These are phyloP conservation scores for Dichotomopilus funicola DNA, from an alignment of 2,329 filamentous ascomycete genomes.

Conservation along the genomic window DNA sequence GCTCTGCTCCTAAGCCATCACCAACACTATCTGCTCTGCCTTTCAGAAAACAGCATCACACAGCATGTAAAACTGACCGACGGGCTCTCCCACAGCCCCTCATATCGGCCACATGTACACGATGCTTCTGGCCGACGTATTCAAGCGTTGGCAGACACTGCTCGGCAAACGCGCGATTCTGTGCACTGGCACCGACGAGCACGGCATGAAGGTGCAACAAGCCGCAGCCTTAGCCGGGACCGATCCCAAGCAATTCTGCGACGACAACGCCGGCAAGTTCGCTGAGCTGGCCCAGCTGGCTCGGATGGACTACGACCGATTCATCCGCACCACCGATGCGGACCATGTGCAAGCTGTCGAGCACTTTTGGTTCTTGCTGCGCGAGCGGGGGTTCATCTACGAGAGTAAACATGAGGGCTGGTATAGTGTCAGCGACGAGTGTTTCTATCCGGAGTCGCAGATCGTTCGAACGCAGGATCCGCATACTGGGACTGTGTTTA, in stretches of 20 bases:
- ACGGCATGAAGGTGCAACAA: conserved; percentile 94
- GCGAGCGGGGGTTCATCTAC: conserved; percentile 73
- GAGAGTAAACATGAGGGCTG: conserved; percentile 83
- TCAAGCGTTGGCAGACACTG: conserved; percentile 85
- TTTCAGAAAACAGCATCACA: background rate
- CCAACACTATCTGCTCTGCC: background rate
- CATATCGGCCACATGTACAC: conserved; percentile 94
- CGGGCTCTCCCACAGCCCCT: conserved; percentile 52
- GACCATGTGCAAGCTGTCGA: conserved; percentile 79
- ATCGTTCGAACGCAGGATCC: conserved; percentile 71
- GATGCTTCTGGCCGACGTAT: conserved; percentile 81
- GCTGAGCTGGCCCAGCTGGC: conserved; percentile 63
- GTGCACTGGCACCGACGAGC: conserved; percentile 91
- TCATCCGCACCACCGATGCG: conserved; percentile 83
- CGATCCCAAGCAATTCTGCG: conserved; percentile 78
- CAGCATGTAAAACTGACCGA: conserved; percentile 11
- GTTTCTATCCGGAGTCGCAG: conserved; percentile 77
- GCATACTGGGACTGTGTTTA: conserved; percentile 72
- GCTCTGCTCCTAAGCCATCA: background rate
- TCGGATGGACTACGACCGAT: conserved; percentile 71
- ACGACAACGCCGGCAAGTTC: conserved; percentile 75
- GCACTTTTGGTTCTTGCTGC: conserved; percentile 79
- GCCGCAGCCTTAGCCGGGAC: conserved; percentile 67
- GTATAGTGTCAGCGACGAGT: conserved; percentile 96
- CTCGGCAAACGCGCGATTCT: conserved; percentile 65